Evolutionary conservation across 345 rosid species (phyloP), one percentile per base, ranked within the genome.

Genomic region (Brassica juncea): DNA sequence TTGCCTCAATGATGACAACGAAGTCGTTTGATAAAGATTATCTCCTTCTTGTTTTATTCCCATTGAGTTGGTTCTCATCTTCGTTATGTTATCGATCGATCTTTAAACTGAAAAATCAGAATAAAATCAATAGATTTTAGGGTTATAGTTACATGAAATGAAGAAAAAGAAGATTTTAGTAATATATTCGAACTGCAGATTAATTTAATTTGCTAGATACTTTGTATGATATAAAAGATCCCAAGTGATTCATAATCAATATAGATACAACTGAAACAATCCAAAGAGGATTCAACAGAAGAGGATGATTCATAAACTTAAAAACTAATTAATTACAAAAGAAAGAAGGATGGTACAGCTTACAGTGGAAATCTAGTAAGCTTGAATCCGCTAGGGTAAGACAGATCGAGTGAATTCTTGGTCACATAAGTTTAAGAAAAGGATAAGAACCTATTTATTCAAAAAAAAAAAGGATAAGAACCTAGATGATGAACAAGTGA

Each of bases 1-100:
- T 71, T 90, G 88, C 52, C 89, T 85, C 23, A 76, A 72, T 42
- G 21, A 59, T 5, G 68, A 79, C 14, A 49, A 59, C 21, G 39
- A 79, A 31, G 64, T 73, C 1, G 68, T 1, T 39, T 35, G 55
- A 9, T 57, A 8, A 8, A 30, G 67, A 16, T 66, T 11, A 61
- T 63, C 1, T 3, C 19, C 65, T 73, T 79, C 82, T 73, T 68
- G 55, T 59, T 72, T 78, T 10, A 47, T 30, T 12, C 37, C 49
- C 16, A 58, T 66, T 11, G 77, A 30, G 60, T 65, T 72, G 14
- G 15, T 42, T 58, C 77, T 66, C 73, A 66, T 78, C 37, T 55
- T 55, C 6, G 49, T 12, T 49, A 21, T 61, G 0, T 35, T 52
- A 31, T 32, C 25, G 3, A 69, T 14, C 7, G 57, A 49, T 31